Base-by-base conservation (phyloP, 78 protist genomes). In the Dictyostelium firmibasis region DNA sequence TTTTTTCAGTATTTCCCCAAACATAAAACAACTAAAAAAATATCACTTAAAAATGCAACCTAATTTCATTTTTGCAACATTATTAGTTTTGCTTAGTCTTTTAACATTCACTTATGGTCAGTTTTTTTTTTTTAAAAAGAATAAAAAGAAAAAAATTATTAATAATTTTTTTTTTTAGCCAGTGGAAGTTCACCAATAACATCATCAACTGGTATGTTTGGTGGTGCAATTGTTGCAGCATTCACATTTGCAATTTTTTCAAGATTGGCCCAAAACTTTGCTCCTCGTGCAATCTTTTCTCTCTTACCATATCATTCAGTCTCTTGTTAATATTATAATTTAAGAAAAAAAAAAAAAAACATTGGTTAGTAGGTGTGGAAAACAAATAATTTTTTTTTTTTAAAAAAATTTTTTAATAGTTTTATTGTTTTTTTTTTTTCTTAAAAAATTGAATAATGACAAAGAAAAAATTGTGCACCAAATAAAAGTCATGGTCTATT, bases 281-380 rank as follows among this genome's bases (percentile, higher is more conserved):
- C 93, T 29, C 93, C 93, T 57, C 67, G 41, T 35, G 79, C 81
- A 20, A 31, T 87, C 35, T 87, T 87, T 72, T 77, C 85, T 20
- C 41, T 87, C 8, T 29, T 87, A 16, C 93, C 93, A 20, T 87
- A 87, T 77, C 93, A 87, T 36, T 87, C 93, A 27, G 93, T 87
- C 9, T 87, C 93, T 60, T 87, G 93, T 87, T 87, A 77, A 85
- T n/a, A n/a, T n/a, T n/a, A n/a, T n/a, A n/a, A n/a, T n/a, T n/a
- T n/a, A n/a, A n/a, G n/a, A n/a, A n/a, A n/a, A n/a, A n/a, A n/a
- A n/a, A n/a, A n/a, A n/a, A n/a, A n/a, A n/a, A n/a, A n/a, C n/a
- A n/a, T n/a, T n/a, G n/a, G n/a, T n/a, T n/a, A n/a, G n/a, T n/a
- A n/a, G n/a, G n/a, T n/a, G n/a, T n/a, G n/a, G n/a, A n/a, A n/a